Evolutionary conservation across 2,329 filamentous ascomycete genomes (phyloP).

Genomic region (Talaromyces islandicus): DNA sequence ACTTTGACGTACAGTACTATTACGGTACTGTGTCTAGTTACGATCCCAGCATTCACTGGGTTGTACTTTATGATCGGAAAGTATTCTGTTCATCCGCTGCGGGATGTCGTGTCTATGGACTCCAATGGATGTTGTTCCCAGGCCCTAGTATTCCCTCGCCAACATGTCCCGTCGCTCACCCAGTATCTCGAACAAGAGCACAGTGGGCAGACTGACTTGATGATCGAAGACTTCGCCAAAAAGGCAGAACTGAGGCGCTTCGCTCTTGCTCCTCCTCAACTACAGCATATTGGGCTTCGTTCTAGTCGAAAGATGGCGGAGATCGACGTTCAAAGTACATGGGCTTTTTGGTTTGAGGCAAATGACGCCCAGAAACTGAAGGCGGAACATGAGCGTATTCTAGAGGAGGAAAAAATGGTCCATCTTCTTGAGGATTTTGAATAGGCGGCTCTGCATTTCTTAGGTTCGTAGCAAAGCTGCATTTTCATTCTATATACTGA

Average conservation of each 20-base stretch:
- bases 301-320: conserved; percentile 21
- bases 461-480: too few species aligned
- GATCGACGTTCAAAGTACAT: conserved; percentile 21
- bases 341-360: conserved; percentile 23
- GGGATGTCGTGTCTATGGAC: conserved; percentile 21
- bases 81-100: conserved; percentile 18
- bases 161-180: conserved; percentile 15
- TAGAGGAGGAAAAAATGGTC: background rate
- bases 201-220: conserved; percentile 19
- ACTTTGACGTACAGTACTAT: conserved; percentile 16
- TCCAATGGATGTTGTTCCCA: conserved; percentile 28
- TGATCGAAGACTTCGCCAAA: conserved; percentile 22
- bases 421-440: background rate
- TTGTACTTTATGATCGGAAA: conserved; percentile 22
- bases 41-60: conserved; percentile 17
- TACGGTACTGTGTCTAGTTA: conserved; percentile 14
- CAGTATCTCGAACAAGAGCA: conserved; percentile 12
- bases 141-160: conserved; percentile 24
- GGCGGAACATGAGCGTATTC: conserved; percentile 14
- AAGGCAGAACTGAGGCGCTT: conserved; percentile 4
- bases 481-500: too few species aligned
- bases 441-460: background rate
- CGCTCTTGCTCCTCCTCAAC: conserved; percentile 18
- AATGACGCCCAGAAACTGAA: conserved; percentile 16
- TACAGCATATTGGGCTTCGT: conserved; percentile 23